These are phyloP conservation scores for Schizosaccharomyces japonicus DNA, from an alignment of 805 yeast genomes.

Conservation along the genomic window DNA sequence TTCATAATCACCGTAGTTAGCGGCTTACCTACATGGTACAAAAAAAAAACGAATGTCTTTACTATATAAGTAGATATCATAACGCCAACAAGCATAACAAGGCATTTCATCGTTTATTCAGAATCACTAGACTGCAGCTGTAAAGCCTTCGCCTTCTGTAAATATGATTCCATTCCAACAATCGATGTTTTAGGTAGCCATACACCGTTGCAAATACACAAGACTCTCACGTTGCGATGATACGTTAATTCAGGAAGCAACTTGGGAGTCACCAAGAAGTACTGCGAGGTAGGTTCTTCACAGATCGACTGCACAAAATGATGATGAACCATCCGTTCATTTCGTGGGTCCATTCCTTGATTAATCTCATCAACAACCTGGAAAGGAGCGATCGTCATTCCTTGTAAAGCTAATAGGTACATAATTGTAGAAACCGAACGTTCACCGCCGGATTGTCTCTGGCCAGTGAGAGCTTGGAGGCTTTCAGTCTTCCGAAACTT, in stretches of 20 bases:
- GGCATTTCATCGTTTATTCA: too few species aligned
- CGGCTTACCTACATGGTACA: too few species aligned
- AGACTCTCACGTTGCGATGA: conserved; percentile 58
- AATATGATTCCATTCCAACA: too few species aligned
- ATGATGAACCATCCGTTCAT: conserved; percentile 67
- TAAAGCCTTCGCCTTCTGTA: too few species aligned
- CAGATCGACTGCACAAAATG: conserved; percentile 73
- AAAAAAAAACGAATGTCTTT: too few species aligned
- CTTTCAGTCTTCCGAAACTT: conserved; percentile 59
- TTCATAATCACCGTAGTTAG: too few species aligned
- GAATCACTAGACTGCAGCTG: too few species aligned
- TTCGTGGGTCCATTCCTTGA: conserved; percentile 93
- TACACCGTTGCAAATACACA: conserved; percentile 46
- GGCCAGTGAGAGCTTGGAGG: conserved; percentile 52
- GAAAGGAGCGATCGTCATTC: conserved; percentile 68
- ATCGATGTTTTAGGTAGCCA: conserved; percentile 9
- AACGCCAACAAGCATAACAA: too few species aligned
- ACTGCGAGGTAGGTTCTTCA: conserved; percentile 40
- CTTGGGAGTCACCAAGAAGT: conserved; percentile 83
- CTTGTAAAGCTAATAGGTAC: conserved; percentile 75
- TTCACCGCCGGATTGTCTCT: conserved; percentile 92
- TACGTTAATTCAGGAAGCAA: conserved; percentile 54
- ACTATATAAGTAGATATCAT: too few species aligned
- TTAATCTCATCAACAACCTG: conserved; percentile 93
- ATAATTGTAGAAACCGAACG: conserved; percentile 84